Conservation (phyloP, 1,284 basidiomycete species). For the Ceratobasidium sp. region DNA sequence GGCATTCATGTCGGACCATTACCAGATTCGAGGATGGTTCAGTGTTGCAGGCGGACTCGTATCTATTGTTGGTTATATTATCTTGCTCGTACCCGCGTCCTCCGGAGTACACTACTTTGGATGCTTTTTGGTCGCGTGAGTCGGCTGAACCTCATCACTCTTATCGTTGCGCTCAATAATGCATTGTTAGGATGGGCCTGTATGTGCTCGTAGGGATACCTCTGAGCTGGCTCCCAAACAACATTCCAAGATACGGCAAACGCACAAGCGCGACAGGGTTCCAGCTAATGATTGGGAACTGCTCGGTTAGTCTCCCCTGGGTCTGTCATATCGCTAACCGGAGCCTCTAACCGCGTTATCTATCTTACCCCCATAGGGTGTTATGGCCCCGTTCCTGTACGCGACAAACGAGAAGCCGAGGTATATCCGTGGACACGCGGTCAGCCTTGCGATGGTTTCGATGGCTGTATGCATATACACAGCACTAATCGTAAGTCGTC, state of each 20-base stretch:
- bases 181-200: conserved; percentile 35
- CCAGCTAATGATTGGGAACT: conserved; percentile 46
- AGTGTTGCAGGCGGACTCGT: conserved; percentile 32
- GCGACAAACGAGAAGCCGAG: conserved; percentile 46
- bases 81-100: conserved; percentile 42
- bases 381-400: conserved; percentile 48
- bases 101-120: conserved; percentile 42
- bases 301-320: conserved; percentile 24
- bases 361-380: conserved; percentile 20
- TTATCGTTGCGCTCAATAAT: neutral
- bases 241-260: conserved; percentile 47
- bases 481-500: conserved; percentile 19
- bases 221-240: conserved; percentile 45
- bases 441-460: conserved; percentile 46
- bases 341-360: neutral
- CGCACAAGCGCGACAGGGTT: conserved; percentile 46
- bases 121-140: conserved; percentile 47
- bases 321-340: too few species aligned
- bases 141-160: neutral
- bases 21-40: conserved; percentile 32
- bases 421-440: conserved; percentile 47
- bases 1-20: conserved; percentile 36
- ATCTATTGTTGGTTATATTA: conserved; percentile 46
- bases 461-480: conserved; percentile 39
- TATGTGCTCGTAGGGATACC: conserved; percentile 47